phyloP scores from a whole-genome alignment of 768 basidiomycete genomes.

The Mycena olivaceomarginata region DNA sequence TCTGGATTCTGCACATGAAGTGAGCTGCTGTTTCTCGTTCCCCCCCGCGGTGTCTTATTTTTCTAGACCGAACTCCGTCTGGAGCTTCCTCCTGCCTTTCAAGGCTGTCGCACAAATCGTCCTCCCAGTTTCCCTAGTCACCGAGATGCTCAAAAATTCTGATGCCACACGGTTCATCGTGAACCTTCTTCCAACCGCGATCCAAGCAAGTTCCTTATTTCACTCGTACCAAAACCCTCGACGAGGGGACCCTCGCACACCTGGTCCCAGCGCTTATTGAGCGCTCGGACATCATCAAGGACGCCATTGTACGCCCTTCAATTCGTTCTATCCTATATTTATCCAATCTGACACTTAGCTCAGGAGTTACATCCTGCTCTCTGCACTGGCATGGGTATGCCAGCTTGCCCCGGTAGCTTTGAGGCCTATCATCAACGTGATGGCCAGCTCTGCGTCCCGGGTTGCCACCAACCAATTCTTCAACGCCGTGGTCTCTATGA shows the following conservation, averaged over 20 bases:
- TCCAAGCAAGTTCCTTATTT: constrained; percentile 78
- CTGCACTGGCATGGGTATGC: constrained; percentile 81
- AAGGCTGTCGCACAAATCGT: constrained; percentile 86
- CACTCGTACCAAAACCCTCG: constrained; percentile 70
- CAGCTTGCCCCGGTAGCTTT: constrained; percentile 75
- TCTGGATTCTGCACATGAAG: constrained; percentile 89
- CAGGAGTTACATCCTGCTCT: constrained; percentile 83
- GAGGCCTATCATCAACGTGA: constrained; percentile 72
- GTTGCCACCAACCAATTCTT: constrained; percentile 77
- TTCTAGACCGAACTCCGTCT: constrained; percentile 74
- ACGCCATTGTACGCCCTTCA: constrained; percentile 69
- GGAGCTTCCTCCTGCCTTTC: constrained; percentile 83
- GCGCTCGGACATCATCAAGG: constrained; percentile 61
- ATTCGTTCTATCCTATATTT: neutral
- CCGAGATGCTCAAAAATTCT: constrained; percentile 82
- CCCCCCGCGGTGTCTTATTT: constrained; percentile 17
- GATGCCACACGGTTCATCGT: constrained; percentile 86
- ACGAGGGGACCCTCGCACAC: constrained; percentile 81
- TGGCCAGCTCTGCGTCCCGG: constrained; percentile 69
- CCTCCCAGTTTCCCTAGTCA: constrained; percentile 83
- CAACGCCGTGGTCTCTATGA: constrained; percentile 78
- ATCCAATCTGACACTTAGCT: constrained; percentile 64
- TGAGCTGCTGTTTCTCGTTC: constrained; percentile 49
- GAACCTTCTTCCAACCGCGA: constrained; percentile 75
- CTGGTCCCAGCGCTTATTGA: constrained; percentile 78